phyloP scores from a whole-genome alignment of 108 stramenopile genomes.

The Mayamaea pseudoterrestris region DNA sequence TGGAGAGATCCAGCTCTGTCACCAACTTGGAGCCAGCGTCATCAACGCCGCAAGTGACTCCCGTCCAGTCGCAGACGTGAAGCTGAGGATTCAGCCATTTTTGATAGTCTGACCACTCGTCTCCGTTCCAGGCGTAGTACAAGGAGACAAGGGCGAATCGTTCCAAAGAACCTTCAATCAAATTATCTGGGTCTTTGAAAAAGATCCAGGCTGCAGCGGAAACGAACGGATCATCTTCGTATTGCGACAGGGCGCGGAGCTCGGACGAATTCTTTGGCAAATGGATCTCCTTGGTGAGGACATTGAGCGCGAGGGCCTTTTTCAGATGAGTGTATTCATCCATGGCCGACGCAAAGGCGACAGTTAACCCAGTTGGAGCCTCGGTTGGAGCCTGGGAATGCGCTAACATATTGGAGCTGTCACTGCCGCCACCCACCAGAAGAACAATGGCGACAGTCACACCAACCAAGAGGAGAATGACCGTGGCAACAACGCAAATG shows the following conservation, averaged over 20 bases:
- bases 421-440: neutral
- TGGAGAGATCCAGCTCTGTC: constrained; percentile 8
- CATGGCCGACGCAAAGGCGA: neutral
- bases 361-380: neutral
- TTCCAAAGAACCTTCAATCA: neutral
- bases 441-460: neutral
- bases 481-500: neutral
- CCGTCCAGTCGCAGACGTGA: constrained; percentile 35
- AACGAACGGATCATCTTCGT: neutral
- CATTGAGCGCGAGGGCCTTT: neutral
- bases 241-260: neutral
- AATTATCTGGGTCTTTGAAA: constrained; percentile 1
- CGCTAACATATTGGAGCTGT: neutral
- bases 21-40: neutral
- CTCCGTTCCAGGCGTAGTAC: constrained; percentile 23
- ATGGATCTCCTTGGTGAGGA: neutral
- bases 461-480: constrained; percentile 1
- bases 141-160: constrained; percentile 25
- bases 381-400: neutral
- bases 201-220: constrained; percentile 14
- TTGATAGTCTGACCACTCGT: constrained; percentile 15
- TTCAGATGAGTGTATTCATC: neutral
- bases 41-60: constrained; percentile 7
- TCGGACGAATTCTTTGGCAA: neutral
- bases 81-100: constrained; percentile 24